Evolutionary conservation across 345 rosid species (phyloP), one percentile per base, ranked within the genome.

Genomic region (Euclidium syriacum): DNA sequence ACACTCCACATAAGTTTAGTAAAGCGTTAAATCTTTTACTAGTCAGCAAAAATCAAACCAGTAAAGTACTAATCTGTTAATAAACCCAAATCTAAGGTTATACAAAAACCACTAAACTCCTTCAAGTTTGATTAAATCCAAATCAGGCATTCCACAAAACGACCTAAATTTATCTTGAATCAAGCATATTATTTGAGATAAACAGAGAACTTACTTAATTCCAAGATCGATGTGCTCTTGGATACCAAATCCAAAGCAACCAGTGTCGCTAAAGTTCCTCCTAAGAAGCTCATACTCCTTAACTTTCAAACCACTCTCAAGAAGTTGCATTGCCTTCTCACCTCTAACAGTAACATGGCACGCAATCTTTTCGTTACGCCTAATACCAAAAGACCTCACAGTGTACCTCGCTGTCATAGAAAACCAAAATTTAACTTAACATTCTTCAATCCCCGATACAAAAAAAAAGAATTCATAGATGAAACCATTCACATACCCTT

Each of bases 151-250:
- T 7, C 35, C 10, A 26, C 51, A 7, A 42, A 41, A 17, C n/a
- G n/a, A n/a, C n/a, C n/a, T n/a, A n/a, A 10, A 15, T 14, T 12
- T n/a, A 27, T 4, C 14, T 52, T n/a, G 3, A 54, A 15, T 16
- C 2, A 7, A 42, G 27, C 23, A 40, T 26, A 7, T 11, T 42
- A 2, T 1, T 1, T 0, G 19, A 65, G 3, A 16, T 17, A 11
- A 43, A 25, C 0, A 34, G 4, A n/a, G 17, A 3, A 51, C 81
- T 61, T 39, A 79, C 84, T 80, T 79, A 69, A 82, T 82, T 3
- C 87, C 84, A 58, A 78, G 82, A 80, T 82, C 86, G 39, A 82
- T 82, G 73, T 82, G 86, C 72, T 82, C 86, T 72, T 82, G 83
- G 26, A 82, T 82, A 66, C 86, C 86, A 0, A 82, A 82, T 1